Base-by-base conservation (phyloP, 345 rosid species). In the Acer negundo region DNA sequence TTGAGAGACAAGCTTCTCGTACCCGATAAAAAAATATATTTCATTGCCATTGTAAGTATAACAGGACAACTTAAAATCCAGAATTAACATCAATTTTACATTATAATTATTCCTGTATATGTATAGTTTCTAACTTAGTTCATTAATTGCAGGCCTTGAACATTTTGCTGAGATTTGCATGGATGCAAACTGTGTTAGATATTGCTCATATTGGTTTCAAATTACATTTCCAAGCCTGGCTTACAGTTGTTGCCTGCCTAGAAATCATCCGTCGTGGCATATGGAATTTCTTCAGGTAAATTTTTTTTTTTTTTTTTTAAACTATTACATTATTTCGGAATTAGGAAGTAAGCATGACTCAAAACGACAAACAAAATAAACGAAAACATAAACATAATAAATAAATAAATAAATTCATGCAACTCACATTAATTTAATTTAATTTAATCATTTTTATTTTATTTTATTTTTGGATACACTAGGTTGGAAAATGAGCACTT, bases 401-500 rank as follows among this genome's bases (percentile, higher is more conserved):
- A n/a, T n/a, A n/a, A n/a, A n/a, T n/a, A 3, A 31, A 31, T 3
- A 3, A 31, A 3, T 4, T 4, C 6, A 35, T 35, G 4, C 38
- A 35, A 35, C 38, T 4, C 17, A 13, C 12, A 2, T 49, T 26
- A 19, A 15, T 38, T 31, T 10, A 46, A 56, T 3, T 15, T 70
- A 42, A 28, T 64, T 35, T 23, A 64, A 35, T 28, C 3, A 9
- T 0, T 31, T 49, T n/a, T n/a, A n/a, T n/a, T n/a, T n/a, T n/a
- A n/a, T 12, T 3, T 4, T 2, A 40, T 10, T 24, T 24, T 7
- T 58, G 59, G 26, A 62, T 16, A 10, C 2, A 72, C 44, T 80
- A 92, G 94, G 81, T 70, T 90, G 82, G 97, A 90, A 71, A 92
- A 92, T 17, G 97, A 92, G 77, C 97, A 92, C 75, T 79, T 92